Evolutionary conservation across 2,329 filamentous ascomycete species (phyloP).

Genomic region (Dryadomyces quercus-mongolicae): DNA sequence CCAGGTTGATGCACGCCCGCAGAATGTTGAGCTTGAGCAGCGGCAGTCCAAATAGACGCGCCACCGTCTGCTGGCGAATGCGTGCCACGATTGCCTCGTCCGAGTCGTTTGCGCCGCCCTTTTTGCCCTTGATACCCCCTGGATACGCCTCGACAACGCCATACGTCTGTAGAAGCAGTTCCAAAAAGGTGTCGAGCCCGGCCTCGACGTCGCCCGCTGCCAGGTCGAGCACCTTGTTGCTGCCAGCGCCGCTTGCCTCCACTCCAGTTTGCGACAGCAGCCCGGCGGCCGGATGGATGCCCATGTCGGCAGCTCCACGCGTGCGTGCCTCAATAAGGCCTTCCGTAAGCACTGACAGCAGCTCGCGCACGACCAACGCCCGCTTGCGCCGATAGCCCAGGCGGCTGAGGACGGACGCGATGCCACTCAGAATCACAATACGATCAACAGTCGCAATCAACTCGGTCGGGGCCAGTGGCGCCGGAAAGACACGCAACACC

Average conservation of each 20-base stretch:
- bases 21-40: conserved; percentile 78
- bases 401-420: conserved; percentile 71
- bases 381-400: conserved; percentile 81
- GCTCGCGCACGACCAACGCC: conserved; percentile 75
- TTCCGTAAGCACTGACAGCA: conserved; percentile 70
- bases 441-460: conserved; percentile 62
- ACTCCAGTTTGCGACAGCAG: conserved; percentile 51
- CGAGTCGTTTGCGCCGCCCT: conserved; percentile 26
- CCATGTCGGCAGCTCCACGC: conserved; percentile 86
- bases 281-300: conserved; percentile 86
- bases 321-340: conserved; percentile 85
- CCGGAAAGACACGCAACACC: conserved; percentile 59
- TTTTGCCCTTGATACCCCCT: conserved; percentile 12
- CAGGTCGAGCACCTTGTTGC: conserved; percentile 45
- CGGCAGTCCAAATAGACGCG: conserved; percentile 62
- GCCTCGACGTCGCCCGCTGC: conserved; percentile 53
- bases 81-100: conserved; percentile 41
- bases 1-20: conserved; percentile 83
- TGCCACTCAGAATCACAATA: conserved; percentile 69
- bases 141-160: conserved; percentile 44
- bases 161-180: conserved; percentile 49
- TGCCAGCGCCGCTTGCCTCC: conserved; percentile 17
- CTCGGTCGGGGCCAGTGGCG: conserved; percentile 50
- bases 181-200: conserved; percentile 52
- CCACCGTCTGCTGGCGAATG: conserved; percentile 45